Base-by-base conservation (phyloP, 345 rosid genomes). In the Euphorbia pulcherrima region DNA sequence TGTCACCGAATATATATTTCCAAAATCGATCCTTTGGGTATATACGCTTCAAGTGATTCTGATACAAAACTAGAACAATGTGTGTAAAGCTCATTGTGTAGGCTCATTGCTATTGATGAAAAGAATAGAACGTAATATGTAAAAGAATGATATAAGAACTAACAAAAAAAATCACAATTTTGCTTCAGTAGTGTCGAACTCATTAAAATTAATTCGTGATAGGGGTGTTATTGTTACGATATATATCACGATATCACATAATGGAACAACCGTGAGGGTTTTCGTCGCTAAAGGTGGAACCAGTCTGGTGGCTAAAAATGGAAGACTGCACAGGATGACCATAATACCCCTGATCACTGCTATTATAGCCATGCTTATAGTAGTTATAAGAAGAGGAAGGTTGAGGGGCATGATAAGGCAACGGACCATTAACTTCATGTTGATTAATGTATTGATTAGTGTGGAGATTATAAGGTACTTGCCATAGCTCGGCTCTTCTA, bases 401-500 rank as follows among this genome's bases (percentile, higher is more conserved):
- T 27, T 81, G 84, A 0, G 89, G 78, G 0, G 90, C 87, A 12
- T 77, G 53, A 69, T 81, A 77, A 13, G 73, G 65, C 64, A 62
- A 50, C 0, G 93, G 89, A 3, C 97, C 96, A 52, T 86, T 87
- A 74, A 86, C 76, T 12, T 84, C 87, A 28, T 86, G 84, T 57
- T 83, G 92, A 68, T 79, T 76, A 58, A 82, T 80, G 58, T 68
- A 80, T 26, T 83, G 78, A 17, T 17, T 70, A 7, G 61, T 60
- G 14, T 81, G 82, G 10, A 91, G 92, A 64, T 82, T 85, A 70
- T 78, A 83, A 0, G 97, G 94, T 24, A 88, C 70, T 71, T 87
- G 96, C 98, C 94, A 93, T 37, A 93, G 81, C 83, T 93, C 98
- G 0, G 92, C 97, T 63, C 96, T 77, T 65, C 90, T 67, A 0